Evolutionary conservation across 129 eudicot species (phyloP), one percentile per base, ranked within the genome.

Genomic region (Pulicaria dysenterica): DNA sequence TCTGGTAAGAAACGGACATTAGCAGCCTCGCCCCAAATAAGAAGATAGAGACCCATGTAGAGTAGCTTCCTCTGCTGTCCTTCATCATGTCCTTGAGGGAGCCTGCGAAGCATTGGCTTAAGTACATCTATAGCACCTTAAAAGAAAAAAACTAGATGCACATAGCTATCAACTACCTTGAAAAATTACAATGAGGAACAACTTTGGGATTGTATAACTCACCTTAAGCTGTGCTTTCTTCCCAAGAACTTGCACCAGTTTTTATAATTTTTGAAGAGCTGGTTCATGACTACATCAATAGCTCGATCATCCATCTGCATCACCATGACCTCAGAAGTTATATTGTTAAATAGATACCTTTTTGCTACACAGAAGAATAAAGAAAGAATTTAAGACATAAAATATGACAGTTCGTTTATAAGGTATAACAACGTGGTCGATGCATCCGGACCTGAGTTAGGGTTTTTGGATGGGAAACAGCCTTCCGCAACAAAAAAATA

Each of bases 21-120:
- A 45, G 99, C 97, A 57, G 99, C 96, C 87, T 95, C 99, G 19
- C 99, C 99, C 99, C 99, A 95, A 66, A 95, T 88, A 64, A 95
- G 99, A 81, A 95, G 97, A 85, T 95, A 90, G 57, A 95, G 95
- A 61, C 99, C 97, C 96, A 88, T 88, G 79, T 90, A 95, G 54
- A 95, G 91, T 54, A 95, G 46, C 79, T 86, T 94, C 80, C 97
- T 83, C 79, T 90, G 99, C 75, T 88, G 95, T 54, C 83, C 88
- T 74, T 95, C 97, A 66, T 76, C 91, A 49, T 77, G 81, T 50
- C 81, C 89, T 83, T 88, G 86, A 75, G 99, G 97, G 64, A 95
- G 87, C 87, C 99, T 95, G 79, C 17, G 69, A 54, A 73, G 13
- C 70, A 68, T 41, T 39, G 63, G 64, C 45, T 24, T 16, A 41